Base-by-base conservation (phyloP, 164 flowering plant species). In the Vitis cinerea region DNA sequence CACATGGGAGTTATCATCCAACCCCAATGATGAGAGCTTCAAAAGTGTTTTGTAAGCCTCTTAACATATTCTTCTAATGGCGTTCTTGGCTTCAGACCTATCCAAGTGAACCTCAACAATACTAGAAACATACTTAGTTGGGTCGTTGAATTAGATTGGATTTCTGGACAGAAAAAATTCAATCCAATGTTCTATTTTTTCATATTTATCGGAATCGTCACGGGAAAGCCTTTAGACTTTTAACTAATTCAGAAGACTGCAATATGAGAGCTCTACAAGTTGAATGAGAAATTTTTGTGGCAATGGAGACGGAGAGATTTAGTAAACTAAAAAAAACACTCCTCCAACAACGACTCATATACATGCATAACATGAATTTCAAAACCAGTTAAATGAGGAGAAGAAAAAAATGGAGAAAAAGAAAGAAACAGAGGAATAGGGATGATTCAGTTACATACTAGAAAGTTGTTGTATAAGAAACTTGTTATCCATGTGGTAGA, bases 21-120 rank as follows among this genome's bases (percentile, higher is more conserved):
- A 84, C 0, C 62, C 1, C 27, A 23, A 23, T 51, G 56, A 73
- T 67, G 15, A 92, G 67, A 51, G 73, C 63, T 69, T 88, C 91
- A 37, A 94, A 78, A 53, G 81, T 66, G 65, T 73, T 66, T 67
- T 71, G 89, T 44, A 94, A 75, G 10, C 91, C 94, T 71, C 79
- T 75, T 66, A 90, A 70, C 93, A 92, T 85, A 56, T 89, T 97
- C 74, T 72, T 88, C 52, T 91, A 68, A 94, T 87, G 0, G 99
- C 88, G 83, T 92, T 94, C 76, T 82, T 92, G 0, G 86, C 89
- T 67, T 57, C 90, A 10, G 97, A 90, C 66, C 99, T 87, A 56
- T 88, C 87, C 85, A 94, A 84, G 31, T 67, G 79, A 59, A 94
- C 86, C 83, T 89, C 1, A 23, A 23, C 27, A 23, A 23, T 23